These are phyloP conservation scores for Leccinum incarnatum DNA, from an alignment of 768 basidiomycete species.

Conservation along the genomic window DNA sequence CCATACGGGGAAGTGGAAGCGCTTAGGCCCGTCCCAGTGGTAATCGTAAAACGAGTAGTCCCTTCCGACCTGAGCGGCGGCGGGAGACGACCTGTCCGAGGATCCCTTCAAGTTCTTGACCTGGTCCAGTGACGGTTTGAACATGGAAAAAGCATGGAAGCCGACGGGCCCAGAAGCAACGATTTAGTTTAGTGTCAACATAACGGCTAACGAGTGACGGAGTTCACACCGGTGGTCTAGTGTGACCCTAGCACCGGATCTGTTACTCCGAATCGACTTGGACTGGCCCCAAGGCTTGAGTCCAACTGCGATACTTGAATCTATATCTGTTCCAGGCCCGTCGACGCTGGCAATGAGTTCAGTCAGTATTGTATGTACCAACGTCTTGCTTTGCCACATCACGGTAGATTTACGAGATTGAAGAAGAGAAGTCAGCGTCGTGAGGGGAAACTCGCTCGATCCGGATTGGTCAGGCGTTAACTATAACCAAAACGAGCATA, in stretches of 20 bases:
- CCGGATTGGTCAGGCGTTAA: too few relatives aligned
- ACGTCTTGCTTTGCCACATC: too few relatives aligned
- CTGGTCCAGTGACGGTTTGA: not conserved
- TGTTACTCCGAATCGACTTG: not conserved
- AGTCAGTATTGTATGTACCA: not conserved
- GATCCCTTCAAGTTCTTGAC: not conserved
- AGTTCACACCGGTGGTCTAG: not conserved
- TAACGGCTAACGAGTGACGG: not conserved
- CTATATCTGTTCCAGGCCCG: not conserved
- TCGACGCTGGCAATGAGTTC: not conserved
- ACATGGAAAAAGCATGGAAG: not conserved
- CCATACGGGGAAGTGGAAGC: conserved; percentile 20
- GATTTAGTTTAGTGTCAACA: not conserved
- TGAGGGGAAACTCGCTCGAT: too few relatives aligned
- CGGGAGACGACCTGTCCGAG: not conserved
- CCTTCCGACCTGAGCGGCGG: not conserved
- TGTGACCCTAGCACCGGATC: not conserved
- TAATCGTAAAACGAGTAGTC: conserved; percentile 18
- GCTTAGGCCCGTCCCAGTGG: conserved; percentile 25
- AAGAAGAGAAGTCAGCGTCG: too few relatives aligned
- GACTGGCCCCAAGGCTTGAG: not conserved
- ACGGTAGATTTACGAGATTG: too few relatives aligned
- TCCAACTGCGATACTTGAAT: not conserved
- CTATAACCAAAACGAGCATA: too few relatives aligned
- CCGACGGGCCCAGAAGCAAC: not conserved